These are phyloP conservation scores for Thermoascus crustaceus DNA, from an alignment of 2,329 filamentous ascomycete species.

Conservation along the genomic window DNA sequence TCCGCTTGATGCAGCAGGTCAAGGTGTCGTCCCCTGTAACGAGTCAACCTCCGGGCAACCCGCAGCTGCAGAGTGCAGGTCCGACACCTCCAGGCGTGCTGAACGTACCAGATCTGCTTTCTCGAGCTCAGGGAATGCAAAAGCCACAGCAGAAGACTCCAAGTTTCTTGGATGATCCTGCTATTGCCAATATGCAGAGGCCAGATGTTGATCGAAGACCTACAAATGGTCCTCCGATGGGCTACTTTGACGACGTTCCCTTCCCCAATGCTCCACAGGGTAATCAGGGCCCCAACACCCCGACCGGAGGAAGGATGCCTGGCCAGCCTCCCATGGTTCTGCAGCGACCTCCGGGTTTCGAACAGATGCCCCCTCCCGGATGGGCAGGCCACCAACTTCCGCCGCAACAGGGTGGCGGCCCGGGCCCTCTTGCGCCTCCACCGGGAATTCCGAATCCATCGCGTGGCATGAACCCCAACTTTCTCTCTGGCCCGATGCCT, in stretches of 20 bases:
- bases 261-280: slow-evolving; percentile 23
- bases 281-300: slow-evolving; percentile 27
- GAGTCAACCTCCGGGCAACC: slow-evolving; percentile 16
- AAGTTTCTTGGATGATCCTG: slow-evolving; percentile 36
- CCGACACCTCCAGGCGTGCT: slow-evolving; percentile 26
- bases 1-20: slow-evolving; percentile 68
- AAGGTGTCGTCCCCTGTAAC: slow-evolving; percentile 23
- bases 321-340: slow-evolving; percentile 31
- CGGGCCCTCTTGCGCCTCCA: slow-evolving; percentile 27
- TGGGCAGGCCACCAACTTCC: slow-evolving; percentile 30
- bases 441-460: slow-evolving; percentile 32
- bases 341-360: slow-evolving; percentile 38
- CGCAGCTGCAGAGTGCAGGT: slow-evolving; percentile 21
- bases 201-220: slow-evolving; percentile 28
- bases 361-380: slow-evolving; percentile 33
- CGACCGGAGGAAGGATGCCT: slow-evolving; percentile 24
- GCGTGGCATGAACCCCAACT: slow-evolving; percentile 31
- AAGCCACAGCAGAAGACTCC: slow-evolving; percentile 28
- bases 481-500: slow-evolving; percentile 27
- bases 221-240: slow-evolving; percentile 30
- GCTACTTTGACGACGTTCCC: slow-evolving; percentile 35
- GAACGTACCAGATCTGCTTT: slow-evolving; percentile 29
- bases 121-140: slow-evolving; percentile 26
- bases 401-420: slow-evolving; percentile 27
- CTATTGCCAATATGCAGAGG: slow-evolving; percentile 35